These are phyloP conservation scores for Gymnopus androsaceus DNA, from an alignment of 1,284 basidiomycete species.

Conservation along the genomic window DNA sequence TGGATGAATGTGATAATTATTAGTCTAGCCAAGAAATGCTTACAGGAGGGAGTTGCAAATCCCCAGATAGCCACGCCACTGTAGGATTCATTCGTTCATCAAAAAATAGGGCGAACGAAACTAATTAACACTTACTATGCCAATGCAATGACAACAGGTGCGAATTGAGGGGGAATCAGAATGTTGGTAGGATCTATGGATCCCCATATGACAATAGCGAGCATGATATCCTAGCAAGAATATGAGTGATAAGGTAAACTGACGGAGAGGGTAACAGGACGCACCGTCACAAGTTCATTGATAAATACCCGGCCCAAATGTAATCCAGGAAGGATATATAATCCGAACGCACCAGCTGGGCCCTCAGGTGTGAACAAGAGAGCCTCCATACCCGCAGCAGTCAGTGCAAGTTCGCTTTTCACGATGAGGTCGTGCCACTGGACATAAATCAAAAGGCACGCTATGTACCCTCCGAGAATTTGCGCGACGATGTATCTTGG, in stretches of 20 bases:
- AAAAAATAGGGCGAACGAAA: not conserved
- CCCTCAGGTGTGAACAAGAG: constrained; percentile 61
- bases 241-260: not conserved
- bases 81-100: not conserved
- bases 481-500: constrained; percentile 64
- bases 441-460: constrained; percentile 57
- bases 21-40: constrained; percentile 21
- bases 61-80: constrained; percentile 63
- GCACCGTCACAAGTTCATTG: constrained; percentile 67
- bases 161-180: constrained; percentile 52
- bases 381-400: constrained; percentile 39
- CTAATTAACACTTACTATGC: constrained; percentile 48
- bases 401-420: constrained; percentile 46
- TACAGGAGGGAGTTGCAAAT: constrained; percentile 53
- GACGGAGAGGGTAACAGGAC: constrained; percentile 19
- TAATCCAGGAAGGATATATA: constrained; percentile 50
- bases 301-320: constrained; percentile 57
- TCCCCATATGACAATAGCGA: constrained; percentile 61
- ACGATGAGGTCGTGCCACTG: constrained; percentile 60
- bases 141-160: constrained; percentile 55
- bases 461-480: constrained; percentile 63
- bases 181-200: constrained; percentile 64
- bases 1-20: not conserved
- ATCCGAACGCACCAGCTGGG: constrained; percentile 62
- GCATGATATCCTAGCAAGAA: constrained; percentile 57